These are phyloP conservation scores for Babesia bigemina DNA, from an alignment of 169 alveolate genomes.

Conservation along the genomic window DNA sequence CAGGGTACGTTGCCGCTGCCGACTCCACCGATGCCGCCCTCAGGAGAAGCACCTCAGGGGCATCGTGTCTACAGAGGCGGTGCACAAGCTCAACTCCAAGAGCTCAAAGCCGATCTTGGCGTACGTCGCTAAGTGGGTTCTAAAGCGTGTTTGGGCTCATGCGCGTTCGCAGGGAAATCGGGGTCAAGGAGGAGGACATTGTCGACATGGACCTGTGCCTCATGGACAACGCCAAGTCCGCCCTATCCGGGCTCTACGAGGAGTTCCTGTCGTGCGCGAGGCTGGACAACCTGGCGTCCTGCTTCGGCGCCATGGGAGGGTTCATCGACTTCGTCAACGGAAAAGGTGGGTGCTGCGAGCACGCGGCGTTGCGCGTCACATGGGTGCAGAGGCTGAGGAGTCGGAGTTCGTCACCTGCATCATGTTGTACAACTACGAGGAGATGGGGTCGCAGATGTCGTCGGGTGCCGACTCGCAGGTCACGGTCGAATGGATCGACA, in stretches of 20 bases:
- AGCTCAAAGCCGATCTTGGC: conserved; percentile 28
- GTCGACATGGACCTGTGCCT: conserved; percentile 89
- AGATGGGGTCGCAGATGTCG: conserved; percentile 74
- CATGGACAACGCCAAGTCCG: conserved; percentile 88
- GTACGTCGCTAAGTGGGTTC: conserved; percentile 50
- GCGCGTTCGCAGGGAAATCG: conserved; percentile 52
- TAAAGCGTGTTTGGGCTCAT: neutral
- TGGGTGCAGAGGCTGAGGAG: conserved; percentile 6
- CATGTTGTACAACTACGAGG: conserved; percentile 65
- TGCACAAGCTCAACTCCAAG: conserved; percentile 27
- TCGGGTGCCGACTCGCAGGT: conserved; percentile 72
- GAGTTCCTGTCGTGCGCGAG: conserved; percentile 94
- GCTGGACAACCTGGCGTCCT: conserved; percentile 88
- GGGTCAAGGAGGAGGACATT: conserved; percentile 69
- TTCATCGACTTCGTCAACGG: conserved; percentile 62
- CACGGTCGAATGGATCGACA: conserved; percentile 66
- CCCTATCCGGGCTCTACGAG: conserved; percentile 90
- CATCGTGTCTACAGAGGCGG: conserved; percentile 71
- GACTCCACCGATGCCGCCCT: conserved; percentile 7
- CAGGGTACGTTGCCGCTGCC: conserved; percentile 18
- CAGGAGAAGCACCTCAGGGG: conserved; percentile 90
- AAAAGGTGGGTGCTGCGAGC: conserved; percentile 14
- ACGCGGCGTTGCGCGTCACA: neutral
- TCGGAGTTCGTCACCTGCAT: conserved; percentile 33
- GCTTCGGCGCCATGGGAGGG: conserved; percentile 66